Percentiles rank a stretch among this genome's conserved stretches.
These are phyloP conservation scores for Cyberlindnera suaveolens DNA, from an alignment of 805 yeast genomes.

Conservation along the genomic window DNA sequence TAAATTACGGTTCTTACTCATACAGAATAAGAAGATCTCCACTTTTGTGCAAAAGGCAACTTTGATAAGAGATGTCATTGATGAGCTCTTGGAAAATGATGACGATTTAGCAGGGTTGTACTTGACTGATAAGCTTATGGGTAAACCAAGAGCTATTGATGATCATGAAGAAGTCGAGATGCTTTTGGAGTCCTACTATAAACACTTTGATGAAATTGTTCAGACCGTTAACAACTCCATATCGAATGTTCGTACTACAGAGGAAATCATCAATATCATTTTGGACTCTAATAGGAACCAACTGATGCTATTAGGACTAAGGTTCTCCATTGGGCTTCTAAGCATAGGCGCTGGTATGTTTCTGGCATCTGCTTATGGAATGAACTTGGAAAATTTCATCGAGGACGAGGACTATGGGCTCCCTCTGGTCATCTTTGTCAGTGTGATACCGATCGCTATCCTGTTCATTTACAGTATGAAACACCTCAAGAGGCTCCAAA, in stretches of 20 bases:
- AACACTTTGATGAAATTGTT: conserved; percentile 89
- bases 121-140: conserved; percentile 51
- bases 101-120: conserved; percentile 81
- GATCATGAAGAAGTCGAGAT: conserved; percentile 88
- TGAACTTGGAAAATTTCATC: conserved; percentile 89
- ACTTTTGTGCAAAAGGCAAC: conserved; percentile 81
- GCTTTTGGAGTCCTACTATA: conserved; percentile 83
- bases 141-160: conserved; percentile 43
- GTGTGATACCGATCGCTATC: conserved; percentile 36
- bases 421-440: conserved; percentile 34
- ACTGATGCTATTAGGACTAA: conserved; percentile 78
- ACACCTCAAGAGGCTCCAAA: conserved; percentile 59
- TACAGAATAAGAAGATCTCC: conserved; percentile 78
- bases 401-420: conserved; percentile 80
- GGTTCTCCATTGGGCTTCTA: conserved; percentile 76
- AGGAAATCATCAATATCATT: conserved; percentile 89
- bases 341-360: conserved; percentile 78
- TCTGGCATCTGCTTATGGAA: conserved; percentile 85
- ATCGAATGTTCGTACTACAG: conserved; percentile 86
- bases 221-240: conserved; percentile 76
- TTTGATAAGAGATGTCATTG: conserved; percentile 75
- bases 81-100: conserved; percentile 81
- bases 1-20: conserved; percentile 67
- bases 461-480: conserved; percentile 50
- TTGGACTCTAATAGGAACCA: conserved; percentile 92